Percentiles rank a stretch among this genome's conserved stretches.
phyloP scores from a whole-genome alignment of 2,329 filamentous ascomycete species.

The Lojkania enalia region DNA sequence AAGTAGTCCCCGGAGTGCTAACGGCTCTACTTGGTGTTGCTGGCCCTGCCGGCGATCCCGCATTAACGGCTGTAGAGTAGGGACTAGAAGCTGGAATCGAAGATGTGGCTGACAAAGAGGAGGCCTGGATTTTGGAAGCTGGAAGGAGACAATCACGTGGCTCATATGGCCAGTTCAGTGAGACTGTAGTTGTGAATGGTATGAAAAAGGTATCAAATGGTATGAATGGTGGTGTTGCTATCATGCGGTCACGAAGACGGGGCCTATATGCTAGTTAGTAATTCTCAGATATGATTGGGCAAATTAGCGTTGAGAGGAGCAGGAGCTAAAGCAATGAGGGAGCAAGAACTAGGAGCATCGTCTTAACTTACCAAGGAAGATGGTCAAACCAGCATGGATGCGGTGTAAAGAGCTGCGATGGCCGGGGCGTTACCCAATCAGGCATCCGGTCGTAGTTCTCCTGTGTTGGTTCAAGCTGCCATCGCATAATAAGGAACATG shows the following conservation, averaged over 20 bases:
- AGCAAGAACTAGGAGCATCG: too few relatives aligned
- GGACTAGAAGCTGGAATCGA: conserved; percentile 30
- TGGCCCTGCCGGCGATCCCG: conserved; percentile 30
- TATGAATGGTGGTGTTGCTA: conserved; percentile 58
- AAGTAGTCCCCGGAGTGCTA: conserved; percentile 22
- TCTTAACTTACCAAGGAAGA: conserved; percentile 69
- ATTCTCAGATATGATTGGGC: too few relatives aligned
- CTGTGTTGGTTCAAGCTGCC: conserved; percentile 77
- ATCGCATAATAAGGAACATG: conserved; percentile 84
- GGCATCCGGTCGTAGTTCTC: conserved; percentile 81
- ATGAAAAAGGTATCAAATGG: conserved; percentile 82
- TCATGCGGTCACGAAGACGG: conserved; percentile 69
- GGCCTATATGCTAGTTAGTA: conserved; percentile 52
- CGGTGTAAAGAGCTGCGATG: conserved; percentile 65
- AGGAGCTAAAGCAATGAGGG: too few relatives aligned
- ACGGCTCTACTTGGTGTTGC: conserved; percentile 25
- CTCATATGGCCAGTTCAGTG: conserved; percentile 84
- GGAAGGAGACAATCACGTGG: conserved; percentile 68
- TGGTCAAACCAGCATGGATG: conserved; percentile 86
- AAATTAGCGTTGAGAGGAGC: background rate
- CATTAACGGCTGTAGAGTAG: conserved; percentile 35
- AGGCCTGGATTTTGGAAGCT: conserved; percentile 35
- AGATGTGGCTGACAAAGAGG: conserved; percentile 24
- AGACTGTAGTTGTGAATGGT: conserved; percentile 75
- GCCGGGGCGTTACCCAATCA: conserved; percentile 68